These are phyloP conservation scores for Luzula sylvatica DNA, from an alignment of 176 grass and related monocot species.

Conservation along the genomic window DNA sequence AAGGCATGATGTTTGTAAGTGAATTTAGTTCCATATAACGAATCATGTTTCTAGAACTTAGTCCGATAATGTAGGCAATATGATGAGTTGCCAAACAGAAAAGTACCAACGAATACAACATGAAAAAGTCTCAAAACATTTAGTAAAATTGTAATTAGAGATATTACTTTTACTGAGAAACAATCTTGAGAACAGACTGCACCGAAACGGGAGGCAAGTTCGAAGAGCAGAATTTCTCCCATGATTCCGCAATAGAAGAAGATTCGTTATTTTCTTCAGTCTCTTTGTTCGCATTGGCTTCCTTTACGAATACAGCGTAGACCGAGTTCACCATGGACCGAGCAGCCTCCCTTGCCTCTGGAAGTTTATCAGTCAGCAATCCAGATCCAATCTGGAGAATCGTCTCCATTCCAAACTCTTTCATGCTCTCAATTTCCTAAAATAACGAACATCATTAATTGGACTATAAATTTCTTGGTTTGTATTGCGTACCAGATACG, in stretches of 20 bases:
- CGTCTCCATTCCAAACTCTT: slow-evolving; percentile 55
- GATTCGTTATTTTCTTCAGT: background rate
- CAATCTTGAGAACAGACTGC: slow-evolving; percentile 59
- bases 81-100: too few species aligned
- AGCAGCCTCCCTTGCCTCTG: slow-evolving; percentile 81
- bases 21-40: too few species aligned
- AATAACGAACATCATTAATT: background rate
- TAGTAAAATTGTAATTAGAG: too few species aligned
- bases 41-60: too few species aligned
- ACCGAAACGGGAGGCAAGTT: slow-evolving; percentile 72
- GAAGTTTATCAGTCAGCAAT: slow-evolving; percentile 78
- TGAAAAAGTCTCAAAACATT: too few species aligned
- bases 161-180: slow-evolving; percentile 26
- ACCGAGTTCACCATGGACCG: slow-evolving; percentile 45
- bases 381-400: slow-evolving; percentile 62
- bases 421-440: slow-evolving; percentile 44
- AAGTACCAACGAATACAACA: too few species aligned
- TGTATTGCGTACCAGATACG: too few species aligned
- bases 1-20: too few species aligned
- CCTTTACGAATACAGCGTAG: slow-evolving; percentile 40
- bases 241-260: slow-evolving; percentile 21
- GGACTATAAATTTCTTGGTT: background rate
- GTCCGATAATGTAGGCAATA: too few species aligned
- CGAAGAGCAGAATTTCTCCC: slow-evolving; percentile 70
- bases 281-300: background rate